Base-by-base conservation (phyloP, 257 asterid genomes). In the Echium plantagineum region DNA sequence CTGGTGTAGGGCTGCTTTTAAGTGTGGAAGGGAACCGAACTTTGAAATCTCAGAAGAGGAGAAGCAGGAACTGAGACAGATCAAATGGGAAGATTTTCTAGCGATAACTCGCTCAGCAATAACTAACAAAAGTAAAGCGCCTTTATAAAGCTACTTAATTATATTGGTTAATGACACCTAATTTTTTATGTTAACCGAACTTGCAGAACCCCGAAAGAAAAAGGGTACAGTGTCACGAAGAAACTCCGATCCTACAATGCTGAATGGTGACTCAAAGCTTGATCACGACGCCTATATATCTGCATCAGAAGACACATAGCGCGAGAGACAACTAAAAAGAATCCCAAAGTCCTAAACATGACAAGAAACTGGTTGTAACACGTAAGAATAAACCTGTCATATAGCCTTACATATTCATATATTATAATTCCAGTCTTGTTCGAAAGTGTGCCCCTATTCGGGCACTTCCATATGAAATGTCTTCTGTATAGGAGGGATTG, bases 21-120 rank as follows among this genome's bases (percentile, higher is more conserved):
- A 84, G 97, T 89, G 99, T 47, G 97, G 99, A 46, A 81, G 98
- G 73, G 98, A 88, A 72, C 98, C 98, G 4, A 91, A 91, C 71
- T 91, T 88, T 30, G 95, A 85, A 64, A 79, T 91, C 31, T 63
- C 89, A 0, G 97, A 91, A 74, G 93, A 81, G 63, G 98, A 88
- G 65, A 88, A 89, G 69, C 75, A 73, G 59, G 93, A 90, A 76
- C 86, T 90, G 3, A 65, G 82, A 61, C 78, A 83, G 61, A 80
- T 75, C 60, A 75, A 76, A 0, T 90, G 98, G 98, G 94, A 87
- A 16, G 94, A 90, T 13, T 90, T 90, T 71, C 76, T 90, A 61
- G 78, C 89, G 5, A 35, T 82, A 7, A 87, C 98, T 28, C 96
- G 98, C 24, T 77, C 93, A 1, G 89, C 98, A 57, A 90, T 90